A percentile compares a stretch with the other conserved stretches of the same genome.
phyloP scores from a whole-genome alignment of 2,329 filamentous ascomycete species.

The Zalaria obscura region DNA sequence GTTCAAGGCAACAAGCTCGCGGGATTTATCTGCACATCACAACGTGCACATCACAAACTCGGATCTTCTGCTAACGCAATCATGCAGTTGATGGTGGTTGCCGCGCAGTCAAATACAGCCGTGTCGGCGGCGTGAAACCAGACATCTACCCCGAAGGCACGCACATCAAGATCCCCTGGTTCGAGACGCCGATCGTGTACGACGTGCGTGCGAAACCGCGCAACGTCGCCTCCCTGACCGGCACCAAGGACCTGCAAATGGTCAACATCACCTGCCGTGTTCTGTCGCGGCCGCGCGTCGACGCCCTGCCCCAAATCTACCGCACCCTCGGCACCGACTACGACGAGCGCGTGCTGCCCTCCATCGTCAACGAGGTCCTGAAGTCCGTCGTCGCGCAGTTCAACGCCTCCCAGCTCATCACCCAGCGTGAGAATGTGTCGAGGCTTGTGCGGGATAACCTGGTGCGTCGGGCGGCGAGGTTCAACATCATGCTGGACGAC shows the following conservation, averaged over 20 bases:
- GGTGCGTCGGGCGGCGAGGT: conserved; percentile 76
- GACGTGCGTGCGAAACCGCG: conserved; percentile 96
- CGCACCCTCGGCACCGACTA: conserved; percentile 90
- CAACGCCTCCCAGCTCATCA: conserved; percentile 96
- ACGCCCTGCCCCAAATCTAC: conserved; percentile 91
- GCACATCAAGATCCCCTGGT: conserved; percentile 87
- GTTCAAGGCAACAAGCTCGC: background rate
- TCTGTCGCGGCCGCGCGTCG: conserved; percentile 75
- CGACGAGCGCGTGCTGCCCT: conserved; percentile 93
- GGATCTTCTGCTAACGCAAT: conserved; percentile 8
- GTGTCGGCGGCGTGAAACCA: conserved; percentile 75
- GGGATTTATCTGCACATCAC: no score
- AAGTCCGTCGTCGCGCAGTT: conserved; percentile 98
- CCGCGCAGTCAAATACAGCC: conserved; percentile 95
- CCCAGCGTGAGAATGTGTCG: conserved; percentile 94
- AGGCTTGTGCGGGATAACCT: conserved; percentile 86
- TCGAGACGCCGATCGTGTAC: conserved; percentile 93
- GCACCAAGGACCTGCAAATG: conserved; percentile 99
- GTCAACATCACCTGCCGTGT: conserved; percentile 99
- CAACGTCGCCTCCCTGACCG: conserved; percentile 91
- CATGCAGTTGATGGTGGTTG: conserved; percentile 82
- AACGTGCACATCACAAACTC: no score
- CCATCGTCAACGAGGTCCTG: conserved; percentile 97
- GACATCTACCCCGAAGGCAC: conserved; percentile 97
- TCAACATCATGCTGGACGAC: conserved; percentile 96